Evolutionary conservation across 345 rosid genomes (phyloP).

Genomic region (Melastoma malabathricum): DNA sequence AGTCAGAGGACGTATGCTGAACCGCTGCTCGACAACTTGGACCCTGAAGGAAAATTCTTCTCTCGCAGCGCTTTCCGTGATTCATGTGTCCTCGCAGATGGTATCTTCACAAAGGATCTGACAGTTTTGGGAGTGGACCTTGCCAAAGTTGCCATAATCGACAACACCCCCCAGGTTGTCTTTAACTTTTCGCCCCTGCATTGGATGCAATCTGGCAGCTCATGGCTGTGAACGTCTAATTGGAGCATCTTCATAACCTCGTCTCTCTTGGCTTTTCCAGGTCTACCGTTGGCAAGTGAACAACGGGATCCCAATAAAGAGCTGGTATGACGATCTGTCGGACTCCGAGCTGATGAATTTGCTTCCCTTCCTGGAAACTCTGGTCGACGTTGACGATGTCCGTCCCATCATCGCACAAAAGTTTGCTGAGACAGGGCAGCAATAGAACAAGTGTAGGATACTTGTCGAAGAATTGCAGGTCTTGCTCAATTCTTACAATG

Average conservation of each 20-base stretch:
- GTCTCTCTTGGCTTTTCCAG: slow-evolving; percentile 26
- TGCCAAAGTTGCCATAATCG: slow-evolving; percentile 16
- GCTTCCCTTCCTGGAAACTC: slow-evolving; percentile 84
- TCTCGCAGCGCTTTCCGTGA: slow-evolving; percentile 17
- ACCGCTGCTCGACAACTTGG: slow-evolving; percentile 16
- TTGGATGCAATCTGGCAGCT: neutral
- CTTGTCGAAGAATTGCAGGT: slow-evolving; percentile 2
- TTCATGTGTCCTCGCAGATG: slow-evolving; percentile 12
- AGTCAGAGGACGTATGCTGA: slow-evolving; percentile 13
- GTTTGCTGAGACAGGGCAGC: slow-evolving; percentile 62
- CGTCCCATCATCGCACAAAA: slow-evolving; percentile 84
- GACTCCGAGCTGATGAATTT: slow-evolving; percentile 70
- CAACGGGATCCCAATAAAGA: slow-evolving; percentile 94
- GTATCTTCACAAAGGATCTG: slow-evolving; percentile 17
- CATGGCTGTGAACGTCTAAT: neutral
- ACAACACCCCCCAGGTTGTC: slow-evolving; percentile 18
- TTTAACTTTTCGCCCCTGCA: neutral
- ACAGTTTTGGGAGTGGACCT: slow-evolving; percentile 15
- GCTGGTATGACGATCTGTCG: slow-evolving; percentile 87
- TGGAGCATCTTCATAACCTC: neutral
- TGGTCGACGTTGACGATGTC: slow-evolving; percentile 81
- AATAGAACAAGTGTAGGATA: neutral
- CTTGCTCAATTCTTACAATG: neutral
- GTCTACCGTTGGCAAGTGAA: slow-evolving; percentile 88
- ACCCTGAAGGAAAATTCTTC: slow-evolving; percentile 15